Evolutionary conservation across 163 green algal species (phyloP).

Genomic region (Scenedesmus sp.): DNA sequence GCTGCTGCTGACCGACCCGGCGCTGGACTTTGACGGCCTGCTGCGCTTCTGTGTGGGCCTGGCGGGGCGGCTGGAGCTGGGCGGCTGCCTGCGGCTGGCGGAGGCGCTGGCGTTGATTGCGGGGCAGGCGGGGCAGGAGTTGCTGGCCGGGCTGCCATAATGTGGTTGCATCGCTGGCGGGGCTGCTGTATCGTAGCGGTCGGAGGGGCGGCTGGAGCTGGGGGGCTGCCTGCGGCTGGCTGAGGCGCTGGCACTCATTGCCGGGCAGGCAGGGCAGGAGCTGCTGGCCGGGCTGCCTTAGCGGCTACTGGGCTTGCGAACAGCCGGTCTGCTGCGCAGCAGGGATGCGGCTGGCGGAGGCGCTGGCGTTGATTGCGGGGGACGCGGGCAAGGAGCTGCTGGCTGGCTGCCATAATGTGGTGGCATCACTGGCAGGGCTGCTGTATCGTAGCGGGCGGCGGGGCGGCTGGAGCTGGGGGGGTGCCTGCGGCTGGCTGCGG

Average conservation of each 20-base stretch:
- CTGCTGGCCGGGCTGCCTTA: slow-evolving; percentile 30
- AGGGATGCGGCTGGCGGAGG: background rate
- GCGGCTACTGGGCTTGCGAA: background rate
- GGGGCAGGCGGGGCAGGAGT: slow-evolving; percentile 44
- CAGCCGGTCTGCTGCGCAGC: too few relatives aligned
- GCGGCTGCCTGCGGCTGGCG: slow-evolving; percentile 56
- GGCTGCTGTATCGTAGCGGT: too few relatives aligned
- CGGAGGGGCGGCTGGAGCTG: slow-evolving; percentile 63
- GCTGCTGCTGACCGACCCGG: slow-evolving; percentile 56
- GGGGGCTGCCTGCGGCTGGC: slow-evolving; percentile 56
- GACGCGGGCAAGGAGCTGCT: slow-evolving; percentile 46
- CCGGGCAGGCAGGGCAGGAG: slow-evolving; percentile 47
- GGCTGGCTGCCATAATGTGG: slow-evolving; percentile 25
- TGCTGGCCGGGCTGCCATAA: slow-evolving; percentile 42
- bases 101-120: slow-evolving; percentile 59
- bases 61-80: slow-evolving; percentile 65
- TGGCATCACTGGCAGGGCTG: background rate
- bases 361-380: slow-evolving; percentile 29
- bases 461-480: slow-evolving; percentile 65
- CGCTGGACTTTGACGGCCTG: slow-evolving; percentile 74
- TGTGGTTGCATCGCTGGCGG: background rate
- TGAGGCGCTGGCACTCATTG: slow-evolving; percentile 55
- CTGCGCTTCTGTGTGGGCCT: slow-evolving; percentile 75
- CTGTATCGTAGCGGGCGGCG: too few relatives aligned
- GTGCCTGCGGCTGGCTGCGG: slow-evolving; percentile 61